phyloP scores from a whole-genome alignment of 2,329 filamentous ascomycete genomes.

The Capronia coronata region DNA sequence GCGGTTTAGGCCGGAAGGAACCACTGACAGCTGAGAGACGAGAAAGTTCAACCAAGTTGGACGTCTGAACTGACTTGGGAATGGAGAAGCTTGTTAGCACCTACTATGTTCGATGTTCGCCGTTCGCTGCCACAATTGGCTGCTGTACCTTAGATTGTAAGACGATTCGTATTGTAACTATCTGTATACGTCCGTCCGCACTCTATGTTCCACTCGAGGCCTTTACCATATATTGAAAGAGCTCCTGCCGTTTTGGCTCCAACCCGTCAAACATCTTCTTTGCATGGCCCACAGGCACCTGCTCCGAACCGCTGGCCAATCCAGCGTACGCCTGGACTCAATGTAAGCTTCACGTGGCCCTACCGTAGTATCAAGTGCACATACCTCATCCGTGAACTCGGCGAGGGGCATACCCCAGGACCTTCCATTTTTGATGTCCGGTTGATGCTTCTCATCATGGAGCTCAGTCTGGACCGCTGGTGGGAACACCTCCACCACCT shows the following conservation, averaged over 20 bases:
- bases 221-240: constrained; percentile 15
- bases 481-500: constrained; percentile 51
- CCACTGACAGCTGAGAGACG: no score
- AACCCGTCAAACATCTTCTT: constrained; percentile 40
- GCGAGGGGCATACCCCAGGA: constrained; percentile 48
- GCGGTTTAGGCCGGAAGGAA: no score
- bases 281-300: constrained; percentile 46
- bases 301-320: constrained; percentile 44
- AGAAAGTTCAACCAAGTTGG: no score
- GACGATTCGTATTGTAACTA: no score
- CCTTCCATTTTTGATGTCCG: constrained; percentile 46
- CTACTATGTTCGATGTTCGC: no score
- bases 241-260: constrained; percentile 45
- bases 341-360: neutral
- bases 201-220: neutral
- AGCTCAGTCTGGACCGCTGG: constrained; percentile 53
- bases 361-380: neutral
- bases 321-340: constrained; percentile 38
- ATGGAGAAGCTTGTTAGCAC: no score
- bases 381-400: constrained; percentile 44
- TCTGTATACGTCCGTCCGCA: no score
- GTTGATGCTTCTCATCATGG: constrained; percentile 51
- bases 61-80: no score
- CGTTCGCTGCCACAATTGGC: no score
- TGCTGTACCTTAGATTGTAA: no score